Base-by-base conservation (phyloP, 495 filamentous ascomycete species). In the Pseudevernia furfuracea region DNA sequence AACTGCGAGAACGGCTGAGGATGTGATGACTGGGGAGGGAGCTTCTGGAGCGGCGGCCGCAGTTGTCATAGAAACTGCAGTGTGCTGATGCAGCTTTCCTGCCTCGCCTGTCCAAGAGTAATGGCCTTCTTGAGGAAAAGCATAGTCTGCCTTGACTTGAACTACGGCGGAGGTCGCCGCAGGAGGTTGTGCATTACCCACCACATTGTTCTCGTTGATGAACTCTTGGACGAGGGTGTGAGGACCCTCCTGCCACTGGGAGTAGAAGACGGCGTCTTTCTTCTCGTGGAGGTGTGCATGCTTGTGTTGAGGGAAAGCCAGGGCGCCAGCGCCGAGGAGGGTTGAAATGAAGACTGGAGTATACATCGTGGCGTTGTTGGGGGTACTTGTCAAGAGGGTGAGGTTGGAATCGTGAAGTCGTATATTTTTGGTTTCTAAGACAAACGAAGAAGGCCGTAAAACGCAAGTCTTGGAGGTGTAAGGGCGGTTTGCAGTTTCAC, bases 221-320 rank as follows among this genome's bases (percentile, higher is more conserved):
- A 19, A 55, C 8, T 55, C 52, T 34, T 55, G 52, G 30, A 55
- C 8, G 4, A 55, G 52, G 21, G 52, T 55, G 30, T 55, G 52
- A 11, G 52, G 52, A 34, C 52, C 52, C 0, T 55, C 52, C 34
- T 55, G 28, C 52, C 52, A 55, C 17, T 55, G 52, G 30, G 52
- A 55, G 17, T 55, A 55, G 30, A 55, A 55, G 14, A 55, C 52
- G 30, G n/a, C 52, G 52, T 55, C 52, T 30, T 55, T 55, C 52
- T 55, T 55, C 30, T 55, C 52, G 30, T 55, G 52, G 25, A 55
- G 52, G 10, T 55, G 52, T 34, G 52, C 52, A 21, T 55, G 52
- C 52, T 55, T 55, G 30, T 19, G 28, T 55, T 55, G 52, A 21
- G 52, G 52, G 52, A 55, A 55, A 19, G 52, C 52, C 1, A 55